phyloP scores from a whole-genome alignment of 176 grass and related monocot species.

The Oryza meyeriana region DNA sequence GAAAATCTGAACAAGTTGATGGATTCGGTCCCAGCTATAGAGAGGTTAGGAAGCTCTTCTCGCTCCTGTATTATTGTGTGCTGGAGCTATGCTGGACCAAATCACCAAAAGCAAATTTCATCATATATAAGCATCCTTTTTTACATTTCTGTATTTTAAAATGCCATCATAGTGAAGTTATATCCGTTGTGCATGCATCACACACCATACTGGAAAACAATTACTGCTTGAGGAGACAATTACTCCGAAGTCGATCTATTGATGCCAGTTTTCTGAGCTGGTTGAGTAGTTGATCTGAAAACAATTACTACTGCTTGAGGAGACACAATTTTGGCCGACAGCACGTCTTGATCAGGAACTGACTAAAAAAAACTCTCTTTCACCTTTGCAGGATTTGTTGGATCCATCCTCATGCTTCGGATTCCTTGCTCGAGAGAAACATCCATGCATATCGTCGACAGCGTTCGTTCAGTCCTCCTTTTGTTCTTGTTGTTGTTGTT shows the following conservation, averaged over 20 bases:
- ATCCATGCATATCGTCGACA: slow-evolving; percentile 30
- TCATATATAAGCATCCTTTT: not conserved
- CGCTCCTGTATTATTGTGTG: not conserved
- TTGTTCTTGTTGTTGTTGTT: not conserved
- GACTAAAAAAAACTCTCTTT: not conserved
- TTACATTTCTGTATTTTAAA: not conserved
- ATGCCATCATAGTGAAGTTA: not conserved
- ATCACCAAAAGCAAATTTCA: not conserved
- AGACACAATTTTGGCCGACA: not conserved
- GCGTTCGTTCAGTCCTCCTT: slow-evolving; percentile 10
- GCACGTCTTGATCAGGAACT: not conserved
- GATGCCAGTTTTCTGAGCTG: not conserved
- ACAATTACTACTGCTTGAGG: not conserved
- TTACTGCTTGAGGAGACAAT: no score
- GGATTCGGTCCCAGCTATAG: slow-evolving; percentile 20
- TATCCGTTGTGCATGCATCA: not conserved
- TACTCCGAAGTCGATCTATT: not conserved
- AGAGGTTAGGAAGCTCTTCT: not conserved
- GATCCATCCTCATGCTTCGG: slow-evolving; percentile 32
- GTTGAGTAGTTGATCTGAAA: not conserved
- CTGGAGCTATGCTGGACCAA: not conserved
- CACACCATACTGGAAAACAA: not conserved
- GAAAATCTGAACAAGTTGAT: slow-evolving; percentile 8
- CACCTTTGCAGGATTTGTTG: slow-evolving; percentile 27
- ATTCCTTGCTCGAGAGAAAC: slow-evolving; percentile 39